Percentiles rank a stretch among this genome's conserved stretches.
These are phyloP conservation scores for Apiospora pterosperma DNA, from an alignment of 2,329 filamentous ascomycete genomes.

Conservation along the genomic window DNA sequence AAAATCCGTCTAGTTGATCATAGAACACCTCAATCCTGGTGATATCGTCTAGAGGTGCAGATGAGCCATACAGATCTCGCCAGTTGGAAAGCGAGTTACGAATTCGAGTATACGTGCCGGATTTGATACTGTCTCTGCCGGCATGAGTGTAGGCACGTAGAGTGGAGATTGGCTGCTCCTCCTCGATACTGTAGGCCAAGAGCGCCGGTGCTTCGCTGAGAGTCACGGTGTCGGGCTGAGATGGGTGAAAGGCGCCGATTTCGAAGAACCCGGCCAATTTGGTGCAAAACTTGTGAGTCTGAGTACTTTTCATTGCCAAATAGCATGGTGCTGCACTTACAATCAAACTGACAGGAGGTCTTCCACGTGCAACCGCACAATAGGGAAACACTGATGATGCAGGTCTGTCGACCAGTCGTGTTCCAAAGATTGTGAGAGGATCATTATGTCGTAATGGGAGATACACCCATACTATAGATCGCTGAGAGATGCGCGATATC, in stretches of 20 bases:
- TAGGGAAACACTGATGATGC: no score
- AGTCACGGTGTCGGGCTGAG: not conserved
- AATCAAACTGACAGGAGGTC: not conserved
- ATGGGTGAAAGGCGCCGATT: not conserved
- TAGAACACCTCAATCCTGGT: not conserved
- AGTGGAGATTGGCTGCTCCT: not conserved
- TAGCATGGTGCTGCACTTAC: not conserved
- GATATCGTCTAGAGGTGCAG: not conserved
- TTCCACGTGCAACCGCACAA: no score
- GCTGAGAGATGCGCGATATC: not conserved
- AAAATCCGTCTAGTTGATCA: not conserved
- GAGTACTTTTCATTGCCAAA: not conserved
- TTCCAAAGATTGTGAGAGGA: not conserved
- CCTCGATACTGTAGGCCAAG: not conserved
- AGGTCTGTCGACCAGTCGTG: not conserved
- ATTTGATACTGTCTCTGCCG: not conserved
- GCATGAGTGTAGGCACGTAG: not conserved
- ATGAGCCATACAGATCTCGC: not conserved
- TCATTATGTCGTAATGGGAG: not conserved
- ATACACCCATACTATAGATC: not conserved
- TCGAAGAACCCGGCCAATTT: not conserved
- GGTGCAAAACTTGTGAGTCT: not conserved
- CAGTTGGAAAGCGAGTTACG: not conserved
- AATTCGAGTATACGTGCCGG: not conserved
- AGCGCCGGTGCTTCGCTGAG: not conserved